Conservation (phyloP, 805 yeast species). For the Lachancea sp. region DNA sequence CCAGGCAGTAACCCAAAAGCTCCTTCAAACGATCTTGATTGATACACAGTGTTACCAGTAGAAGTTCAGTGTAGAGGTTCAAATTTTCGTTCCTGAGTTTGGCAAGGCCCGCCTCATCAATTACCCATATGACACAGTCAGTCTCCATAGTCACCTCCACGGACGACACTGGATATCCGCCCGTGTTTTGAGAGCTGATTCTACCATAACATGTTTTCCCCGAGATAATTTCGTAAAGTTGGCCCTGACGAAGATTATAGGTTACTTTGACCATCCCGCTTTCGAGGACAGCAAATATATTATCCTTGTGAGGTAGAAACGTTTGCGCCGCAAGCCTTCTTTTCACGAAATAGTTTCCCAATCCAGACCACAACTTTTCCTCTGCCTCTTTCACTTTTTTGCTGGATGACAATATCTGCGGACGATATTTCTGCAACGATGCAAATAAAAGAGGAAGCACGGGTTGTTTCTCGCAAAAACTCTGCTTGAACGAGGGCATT, state of each 20-base stretch:
- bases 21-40: slow-evolving; percentile 68
- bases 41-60: slow-evolving; percentile 53
- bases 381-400: slow-evolving; percentile 31
- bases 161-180: slow-evolving; percentile 35
- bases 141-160: slow-evolving; percentile 49
- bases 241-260: slow-evolving; percentile 41
- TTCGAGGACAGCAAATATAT: slow-evolving; percentile 51
- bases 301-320: slow-evolving; percentile 29
- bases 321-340: slow-evolving; percentile 47
- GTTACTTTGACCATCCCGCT: slow-evolving; percentile 48
- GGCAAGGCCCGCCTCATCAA: slow-evolving; percentile 42
- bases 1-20: slow-evolving; percentile 67
- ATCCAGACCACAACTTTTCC: slow-evolving; percentile 55
- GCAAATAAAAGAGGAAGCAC: slow-evolving; percentile 25
- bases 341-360: slow-evolving; percentile 51
- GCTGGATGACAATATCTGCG: slow-evolving; percentile 22
- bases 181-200: slow-evolving; percentile 29
- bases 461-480: slow-evolving; percentile 18
- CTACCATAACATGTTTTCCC: slow-evolving; percentile 53
- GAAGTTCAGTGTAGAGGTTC: slow-evolving; percentile 56
- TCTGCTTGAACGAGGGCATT: slow-evolving; percentile 17
- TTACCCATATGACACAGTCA: slow-evolving; percentile 63
- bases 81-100: slow-evolving; percentile 44
- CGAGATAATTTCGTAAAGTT: slow-evolving; percentile 41
- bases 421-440: slow-evolving; percentile 27